Evolutionary conservation across 257 asterid genomes (phyloP).

Genomic region (Solanum clarkiae): DNA sequence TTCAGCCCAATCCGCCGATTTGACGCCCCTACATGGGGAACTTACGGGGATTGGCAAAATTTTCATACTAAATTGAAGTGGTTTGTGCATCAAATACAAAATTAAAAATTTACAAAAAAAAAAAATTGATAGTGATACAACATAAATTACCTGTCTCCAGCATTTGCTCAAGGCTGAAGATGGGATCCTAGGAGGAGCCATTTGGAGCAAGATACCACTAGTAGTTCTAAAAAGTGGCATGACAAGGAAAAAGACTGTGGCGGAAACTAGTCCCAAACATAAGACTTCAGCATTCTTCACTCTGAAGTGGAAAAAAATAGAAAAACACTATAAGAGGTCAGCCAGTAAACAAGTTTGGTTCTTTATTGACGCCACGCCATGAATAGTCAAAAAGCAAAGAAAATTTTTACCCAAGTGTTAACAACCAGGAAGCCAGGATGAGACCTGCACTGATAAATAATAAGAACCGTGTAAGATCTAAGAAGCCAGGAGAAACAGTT

Average conservation of each 20-base stretch:
- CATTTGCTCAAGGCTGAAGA: constrained; percentile 81
- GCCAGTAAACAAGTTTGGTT: neutral
- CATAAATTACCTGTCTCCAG: constrained; percentile 66
- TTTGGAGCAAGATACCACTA: constrained; percentile 73
- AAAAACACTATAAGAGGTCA: neutral
- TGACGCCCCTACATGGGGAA: neutral
- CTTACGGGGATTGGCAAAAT: neutral
- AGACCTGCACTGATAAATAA: constrained; percentile 83
- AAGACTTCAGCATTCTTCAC: constrained; percentile 89
- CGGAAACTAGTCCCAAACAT: constrained; percentile 89
- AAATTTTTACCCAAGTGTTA: constrained; percentile 76
- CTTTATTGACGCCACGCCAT: neutral
- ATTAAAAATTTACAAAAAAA: neutral
- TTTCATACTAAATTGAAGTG: neutral
- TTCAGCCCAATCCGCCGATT: too few species aligned
- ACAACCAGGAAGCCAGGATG: constrained; percentile 92
- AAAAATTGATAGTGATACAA: neutral
- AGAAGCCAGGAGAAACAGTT: neutral
- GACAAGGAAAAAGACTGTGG: constrained; percentile 73
- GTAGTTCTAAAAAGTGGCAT: constrained; percentile 87
- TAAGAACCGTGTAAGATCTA: constrained; percentile 17
- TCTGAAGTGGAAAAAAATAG: constrained; percentile 19
- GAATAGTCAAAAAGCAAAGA: neutral
- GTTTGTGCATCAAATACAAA: neutral
- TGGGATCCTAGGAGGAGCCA: constrained; percentile 74